A percentile compares a stretch with the other conserved stretches of the same genome.
Evolutionary conservation across 495 filamentous ascomycete species (phyloP).

Genomic region (Geopyxis carbonaria): DNA sequence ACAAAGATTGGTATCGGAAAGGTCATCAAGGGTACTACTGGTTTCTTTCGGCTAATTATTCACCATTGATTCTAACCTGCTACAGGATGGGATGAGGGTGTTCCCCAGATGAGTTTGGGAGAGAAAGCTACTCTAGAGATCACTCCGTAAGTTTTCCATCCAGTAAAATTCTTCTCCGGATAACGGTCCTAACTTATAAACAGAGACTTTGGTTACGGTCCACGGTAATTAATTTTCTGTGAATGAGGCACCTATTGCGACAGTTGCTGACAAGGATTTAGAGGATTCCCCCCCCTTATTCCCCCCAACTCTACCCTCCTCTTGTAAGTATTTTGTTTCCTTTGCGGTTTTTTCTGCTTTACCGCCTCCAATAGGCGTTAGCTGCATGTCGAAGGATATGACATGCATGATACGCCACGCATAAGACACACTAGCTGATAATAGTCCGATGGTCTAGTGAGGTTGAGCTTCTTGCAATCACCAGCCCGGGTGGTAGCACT

Average conservation of each 20-base stretch:
- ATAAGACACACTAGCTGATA: conserved; percentile 6
- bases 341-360: background rate
- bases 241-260: conserved; percentile 4
- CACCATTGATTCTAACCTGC: background rate
- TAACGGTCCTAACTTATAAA: conserved; percentile 11
- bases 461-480: conserved; percentile 11
- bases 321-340: conserved; percentile 27
- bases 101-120: conserved; percentile 45
- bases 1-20: conserved; percentile 43
- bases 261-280: conserved; percentile 21
- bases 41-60: background rate
- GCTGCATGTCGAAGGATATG: conserved; percentile 4
- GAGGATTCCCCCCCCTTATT: conserved; percentile 31
- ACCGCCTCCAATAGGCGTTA: conserved; percentile 3
- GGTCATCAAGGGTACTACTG: conserved; percentile 46
- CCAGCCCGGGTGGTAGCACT: too few relatives aligned
- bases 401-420: conserved; percentile 5
- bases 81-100: conserved; percentile 52
- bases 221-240: conserved; percentile 31
- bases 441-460: conserved; percentile 1
- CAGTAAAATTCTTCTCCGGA: background rate
- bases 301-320: conserved; percentile 28
- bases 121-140: conserved; percentile 46
- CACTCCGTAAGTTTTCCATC: conserved; percentile 33
- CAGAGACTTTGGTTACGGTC: conserved; percentile 49